Conservation (phyloP, 1,284 basidiomycete genomes). For the Omphalotus olearius region DNA sequence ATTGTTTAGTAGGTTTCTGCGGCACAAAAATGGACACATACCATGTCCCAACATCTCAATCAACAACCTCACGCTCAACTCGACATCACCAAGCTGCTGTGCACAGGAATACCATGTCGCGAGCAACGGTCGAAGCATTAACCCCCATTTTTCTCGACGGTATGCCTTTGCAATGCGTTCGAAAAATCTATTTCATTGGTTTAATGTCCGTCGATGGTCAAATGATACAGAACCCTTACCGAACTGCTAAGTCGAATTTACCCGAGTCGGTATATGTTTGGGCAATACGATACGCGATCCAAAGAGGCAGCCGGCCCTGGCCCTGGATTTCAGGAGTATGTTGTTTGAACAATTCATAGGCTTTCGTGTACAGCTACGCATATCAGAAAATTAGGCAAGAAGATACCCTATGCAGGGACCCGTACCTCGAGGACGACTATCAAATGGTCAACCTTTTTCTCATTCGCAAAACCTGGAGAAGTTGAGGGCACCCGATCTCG, state of each 20-base stretch:
- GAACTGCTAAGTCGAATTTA: slow-evolving; percentile 80
- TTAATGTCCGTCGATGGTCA: neutral
- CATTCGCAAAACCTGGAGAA: slow-evolving; percentile 71
- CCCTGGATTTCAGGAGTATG: slow-evolving; percentile 43
- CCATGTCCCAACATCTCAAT: slow-evolving; percentile 81
- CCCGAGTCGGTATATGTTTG: slow-evolving; percentile 73
- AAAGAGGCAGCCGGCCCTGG: slow-evolving; percentile 74
- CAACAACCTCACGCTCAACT: slow-evolving; percentile 66
- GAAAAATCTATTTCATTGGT: slow-evolving; percentile 62
- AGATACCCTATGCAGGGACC: neutral
- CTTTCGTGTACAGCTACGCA: slow-evolving; percentile 78
- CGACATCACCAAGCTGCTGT: slow-evolving; percentile 69
- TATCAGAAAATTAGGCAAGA: neutral
- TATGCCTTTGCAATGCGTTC: slow-evolving; percentile 85
- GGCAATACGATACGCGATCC: slow-evolving; percentile 84
- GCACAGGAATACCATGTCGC: slow-evolving; percentile 79
- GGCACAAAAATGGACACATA: slow-evolving; percentile 26
- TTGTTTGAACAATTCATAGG: slow-evolving; percentile 87
- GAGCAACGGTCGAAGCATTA: slow-evolving; percentile 68
- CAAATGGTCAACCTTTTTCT: slow-evolving; percentile 86
- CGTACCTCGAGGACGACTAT: slow-evolving; percentile 44
- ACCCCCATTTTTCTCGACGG: slow-evolving; percentile 73
- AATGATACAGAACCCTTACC: slow-evolving; percentile 35
- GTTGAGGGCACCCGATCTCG: neutral
- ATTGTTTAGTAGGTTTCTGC: slow-evolving; percentile 14